Conservation (phyloP, 305 asterid genomes). For the Plantago coronopus region DNA sequence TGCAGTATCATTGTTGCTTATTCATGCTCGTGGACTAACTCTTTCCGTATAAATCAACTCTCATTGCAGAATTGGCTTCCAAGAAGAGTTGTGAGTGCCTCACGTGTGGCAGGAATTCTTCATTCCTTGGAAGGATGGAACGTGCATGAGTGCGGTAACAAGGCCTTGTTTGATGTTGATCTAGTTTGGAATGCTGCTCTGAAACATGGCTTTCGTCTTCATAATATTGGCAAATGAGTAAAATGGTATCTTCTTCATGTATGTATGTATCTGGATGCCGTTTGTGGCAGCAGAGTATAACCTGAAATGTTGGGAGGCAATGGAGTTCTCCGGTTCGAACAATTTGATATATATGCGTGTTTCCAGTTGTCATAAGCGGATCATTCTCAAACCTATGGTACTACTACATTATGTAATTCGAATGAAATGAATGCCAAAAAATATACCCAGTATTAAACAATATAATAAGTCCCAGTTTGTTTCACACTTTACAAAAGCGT, state of each 20-base stretch:
- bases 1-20: background rate
- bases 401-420: too few species aligned
- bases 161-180: slow-evolving; percentile 29
- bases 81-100: slow-evolving; percentile 57
- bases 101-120: slow-evolving; percentile 55
- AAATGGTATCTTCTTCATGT: too few species aligned
- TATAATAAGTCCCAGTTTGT: too few species aligned
- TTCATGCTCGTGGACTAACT: background rate
- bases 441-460: too few species aligned
- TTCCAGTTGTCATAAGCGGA: too few species aligned
- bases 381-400: too few species aligned
- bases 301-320: background rate
- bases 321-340: background rate
- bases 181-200: slow-evolving; percentile 54
- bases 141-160: slow-evolving; percentile 52
- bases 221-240: slow-evolving; percentile 22
- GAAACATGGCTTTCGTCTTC: slow-evolving; percentile 51
- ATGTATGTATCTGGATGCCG: too few species aligned
- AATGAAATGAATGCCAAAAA: too few species aligned
- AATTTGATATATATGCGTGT: background rate
- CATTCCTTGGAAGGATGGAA: slow-evolving; percentile 59
- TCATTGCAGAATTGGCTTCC: slow-evolving; percentile 55
- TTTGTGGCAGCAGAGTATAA: background rate
- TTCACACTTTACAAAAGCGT: too few species aligned
- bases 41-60: background rate